A percentile compares a stretch with the other conserved stretches of the same genome.
Evolutionary conservation across 257 asterid species (phyloP).

Genomic region (Solanum sitiens): DNA sequence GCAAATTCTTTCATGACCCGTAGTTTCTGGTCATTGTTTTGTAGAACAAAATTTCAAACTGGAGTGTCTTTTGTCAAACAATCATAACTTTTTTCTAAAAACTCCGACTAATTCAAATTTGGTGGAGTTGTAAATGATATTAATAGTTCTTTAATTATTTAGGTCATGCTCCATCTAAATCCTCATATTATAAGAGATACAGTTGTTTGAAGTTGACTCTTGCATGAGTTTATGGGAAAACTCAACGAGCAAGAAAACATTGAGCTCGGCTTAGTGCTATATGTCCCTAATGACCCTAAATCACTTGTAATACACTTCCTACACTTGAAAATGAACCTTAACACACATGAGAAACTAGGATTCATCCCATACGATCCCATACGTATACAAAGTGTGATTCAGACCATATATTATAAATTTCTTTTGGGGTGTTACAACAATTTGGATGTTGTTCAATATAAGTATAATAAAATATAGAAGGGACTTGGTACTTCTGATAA

Average conservation of each 20-base stretch:
- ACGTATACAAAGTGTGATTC: neutral
- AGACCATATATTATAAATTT: no score
- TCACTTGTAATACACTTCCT: neutral
- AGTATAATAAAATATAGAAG: no score
- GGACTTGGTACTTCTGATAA: neutral
- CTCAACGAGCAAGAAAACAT: neutral
- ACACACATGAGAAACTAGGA: neutral
- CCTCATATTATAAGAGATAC: neutral
- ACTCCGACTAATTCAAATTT: neutral
- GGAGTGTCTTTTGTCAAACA: neutral
- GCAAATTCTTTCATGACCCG: neutral
- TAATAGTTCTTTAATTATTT: no score
- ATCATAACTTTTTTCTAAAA: neutral
- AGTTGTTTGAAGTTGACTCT: neutral
- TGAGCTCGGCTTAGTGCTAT: no score
- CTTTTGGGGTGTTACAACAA: neutral
- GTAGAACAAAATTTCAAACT: neutral
- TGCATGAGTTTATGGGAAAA: neutral
- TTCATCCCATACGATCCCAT: neutral
- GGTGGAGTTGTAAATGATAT: neutral
- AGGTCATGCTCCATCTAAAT: neutral
- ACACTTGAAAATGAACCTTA: neutral
- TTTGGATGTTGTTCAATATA: neutral
- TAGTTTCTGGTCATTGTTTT: neutral
- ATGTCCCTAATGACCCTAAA: neutral